Percentiles rank a stretch among this genome's conserved stretches.
Conservation (phyloP, 2,329 filamentous ascomycete species). For the Ophiosphaerella korrae region DNA sequence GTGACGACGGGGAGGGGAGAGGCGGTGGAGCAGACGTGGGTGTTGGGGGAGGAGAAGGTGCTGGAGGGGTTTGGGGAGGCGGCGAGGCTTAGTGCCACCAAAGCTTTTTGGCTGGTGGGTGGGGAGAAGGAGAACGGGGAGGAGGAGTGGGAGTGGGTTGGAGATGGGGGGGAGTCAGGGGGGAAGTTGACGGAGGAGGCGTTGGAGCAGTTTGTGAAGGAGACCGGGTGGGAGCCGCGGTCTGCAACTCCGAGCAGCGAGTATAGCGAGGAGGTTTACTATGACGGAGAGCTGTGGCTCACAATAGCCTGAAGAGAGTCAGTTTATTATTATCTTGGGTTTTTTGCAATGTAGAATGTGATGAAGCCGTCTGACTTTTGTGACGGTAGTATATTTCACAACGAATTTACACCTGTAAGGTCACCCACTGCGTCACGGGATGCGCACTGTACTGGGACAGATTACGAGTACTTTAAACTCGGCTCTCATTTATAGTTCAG, state of each 20-base stretch:
- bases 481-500: too few relatives aligned
- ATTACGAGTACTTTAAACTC: too few relatives aligned
- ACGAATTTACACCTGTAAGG: too few relatives aligned
- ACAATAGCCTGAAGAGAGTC: background rate
- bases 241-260: background rate
- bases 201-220: slow-evolving; percentile 1
- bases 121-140: background rate
- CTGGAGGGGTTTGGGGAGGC: slow-evolving; percentile 8
- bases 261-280: background rate
- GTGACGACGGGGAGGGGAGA: slow-evolving; percentile 7
- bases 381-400: too few relatives aligned
- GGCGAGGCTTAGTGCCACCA: slow-evolving; percentile 7
- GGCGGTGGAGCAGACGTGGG: slow-evolving; percentile 2
- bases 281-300: slow-evolving; percentile 4
- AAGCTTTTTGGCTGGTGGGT: slow-evolving; percentile 3
- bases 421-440: too few relatives aligned
- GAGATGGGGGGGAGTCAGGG: background rate
- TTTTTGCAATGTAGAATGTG: background rate
- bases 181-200: slow-evolving; percentile 12
- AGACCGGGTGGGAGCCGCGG: background rate
- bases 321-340: background rate
- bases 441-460: too few relatives aligned
- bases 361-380: background rate
- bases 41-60: slow-evolving; percentile 2
- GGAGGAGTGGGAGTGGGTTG: background rate